Evolutionary conservation across 179 eudicot species (phyloP), one percentile per base, ranked within the genome.

Genomic region (Carnegiea gigantea): DNA sequence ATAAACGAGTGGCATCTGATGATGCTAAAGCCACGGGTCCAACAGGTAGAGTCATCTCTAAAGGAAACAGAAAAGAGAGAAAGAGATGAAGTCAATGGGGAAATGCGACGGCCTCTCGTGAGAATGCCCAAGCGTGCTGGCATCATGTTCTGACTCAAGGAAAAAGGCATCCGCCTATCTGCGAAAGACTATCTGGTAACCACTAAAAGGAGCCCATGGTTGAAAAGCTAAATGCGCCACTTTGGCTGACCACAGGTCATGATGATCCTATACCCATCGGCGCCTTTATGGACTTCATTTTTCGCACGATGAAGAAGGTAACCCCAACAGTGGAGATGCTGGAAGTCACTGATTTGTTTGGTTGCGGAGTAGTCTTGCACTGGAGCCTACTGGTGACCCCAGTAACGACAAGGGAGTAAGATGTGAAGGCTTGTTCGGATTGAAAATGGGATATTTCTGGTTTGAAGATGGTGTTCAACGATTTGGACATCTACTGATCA

Each of bases 381-480:
- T 92, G 23, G 93, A 95, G 74, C 93, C 89, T 81, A 84, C 75
- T 71, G 78, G 86, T 46, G 93, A 90, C 20, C 81, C 88, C 46
- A 86, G 81, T 64, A 95, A 95, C 86, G 93, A 83, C 26, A 87
- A 86, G 78, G 93, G 98, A 33, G 88, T 95, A 38, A 87, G 88
- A 82, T 93, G 99, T 81, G 93, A 90, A 82, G 95, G 94, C 17
- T 95, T 89, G 98, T 98, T 71, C 93, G 98, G 62, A 82, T 97
- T 82, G 99, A 97, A 79, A 74, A 46, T 95, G 99, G 99, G 83
- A 91, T 12, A 93, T 97, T 59, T 97, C 99, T 84, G 99, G 99
- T 30, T 97, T 84, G 99, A 97, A 88, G 99, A 97, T 77, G 97
- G 98, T 20, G 74, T 83, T n/a, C 99, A n/a, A 91, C 91, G 11